Base-by-base conservation (phyloP, 2,329 filamentous ascomycete genomes). In the Exserohilum turcica region DNA sequence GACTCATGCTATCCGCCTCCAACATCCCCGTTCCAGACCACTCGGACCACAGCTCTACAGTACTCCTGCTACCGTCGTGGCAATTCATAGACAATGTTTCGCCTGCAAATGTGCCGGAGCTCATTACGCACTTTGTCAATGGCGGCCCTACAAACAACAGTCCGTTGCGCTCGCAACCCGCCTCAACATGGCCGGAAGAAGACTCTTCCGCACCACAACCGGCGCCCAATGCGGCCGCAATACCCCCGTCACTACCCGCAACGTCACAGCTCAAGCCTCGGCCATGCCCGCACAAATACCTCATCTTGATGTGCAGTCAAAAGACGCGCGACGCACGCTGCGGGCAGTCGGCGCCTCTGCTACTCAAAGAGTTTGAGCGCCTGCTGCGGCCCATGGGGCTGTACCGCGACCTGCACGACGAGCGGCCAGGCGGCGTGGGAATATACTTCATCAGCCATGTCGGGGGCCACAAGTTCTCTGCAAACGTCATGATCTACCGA, bases 391-490 rank as follows among this genome's bases (percentile, higher is more conserved):
- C 90, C 1, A 79, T 96, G 10, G 92, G 92, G 0, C 78, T 99
- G 16, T 92, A 89, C 74, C 86, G 94, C 27, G 93, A 97, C 71
- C 77, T 94, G 40, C 86, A 95, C 70, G 94, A 99, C 72, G 87
- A 92, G 73, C 80, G 94, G 52, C 91, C 92, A 0, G 93, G 93
- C 9, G 94, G 94, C 10, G 93, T 97, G 5, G 93, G 91, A 0
- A 90, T 99, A 60, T 96, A 96, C 77, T 97, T 97, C 72, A 95
- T 97, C 70, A 93, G 87, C 63, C 94, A 99, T 70, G 92, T 97
- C 2, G 94, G 94, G 24, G 94, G 94, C 0, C 94, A 99, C 79
- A 97, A 97, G 78, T 97, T 96, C 77, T 87, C 88, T 40, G 94
- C 94, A 24, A 99, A 99, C 67, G 86, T 97, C 64, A 90, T 99